Base-by-base conservation (phyloP, 1,284 basidiomycete genomes). In the Apiotrichum veenhuisii region DNA sequence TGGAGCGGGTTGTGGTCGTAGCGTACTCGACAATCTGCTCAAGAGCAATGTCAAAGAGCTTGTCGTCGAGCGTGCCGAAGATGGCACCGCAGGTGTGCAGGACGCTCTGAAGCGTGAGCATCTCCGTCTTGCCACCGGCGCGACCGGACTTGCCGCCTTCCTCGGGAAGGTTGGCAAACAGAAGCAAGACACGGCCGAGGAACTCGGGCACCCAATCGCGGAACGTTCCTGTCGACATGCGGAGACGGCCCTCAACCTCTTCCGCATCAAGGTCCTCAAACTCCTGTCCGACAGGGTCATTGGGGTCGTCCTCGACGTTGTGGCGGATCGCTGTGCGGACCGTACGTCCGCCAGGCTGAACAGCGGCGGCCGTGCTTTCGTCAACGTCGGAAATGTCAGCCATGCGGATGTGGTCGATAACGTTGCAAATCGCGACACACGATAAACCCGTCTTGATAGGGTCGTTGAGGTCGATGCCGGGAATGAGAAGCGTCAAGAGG, bases 81-180 rank as follows among this genome's bases (percentile, higher is more conserved):
- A 97, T 84, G 36, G 88, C 84, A 27, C 72, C 74, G 42, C 70
- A 74, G 10, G 73, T 72, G 58, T 73, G 70, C 63, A 70, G 48
- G 5, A 74, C 69, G 58, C 67, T 70, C 41, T 62, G 60, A 2
- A 73, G 41, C 3, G 67, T 72, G 52, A 76, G 42, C 41, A 67
- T 64, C 64, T 79, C 77, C 0, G 69, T 73, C 65, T 78, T 77
- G n/a, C 78, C 75, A 34, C 77, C 76, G 2, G 76, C 71, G 64
- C 76, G 60, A 14, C 75, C 70, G 20, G 66, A 59, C 62, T 73
- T 69, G 36, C 70, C 77, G 11, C 78, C 76, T 54, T 84, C 93
- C 70, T 98, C 94, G 0, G 96, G 95, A 8, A 98, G 80, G 68
- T 95, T 91, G 77, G 94, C 90, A 68, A 90, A 95, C 5, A 98